Evolutionary conservation across 169 alveolate species (phyloP).

Genomic region (Besnoitia besnoiti): DNA sequence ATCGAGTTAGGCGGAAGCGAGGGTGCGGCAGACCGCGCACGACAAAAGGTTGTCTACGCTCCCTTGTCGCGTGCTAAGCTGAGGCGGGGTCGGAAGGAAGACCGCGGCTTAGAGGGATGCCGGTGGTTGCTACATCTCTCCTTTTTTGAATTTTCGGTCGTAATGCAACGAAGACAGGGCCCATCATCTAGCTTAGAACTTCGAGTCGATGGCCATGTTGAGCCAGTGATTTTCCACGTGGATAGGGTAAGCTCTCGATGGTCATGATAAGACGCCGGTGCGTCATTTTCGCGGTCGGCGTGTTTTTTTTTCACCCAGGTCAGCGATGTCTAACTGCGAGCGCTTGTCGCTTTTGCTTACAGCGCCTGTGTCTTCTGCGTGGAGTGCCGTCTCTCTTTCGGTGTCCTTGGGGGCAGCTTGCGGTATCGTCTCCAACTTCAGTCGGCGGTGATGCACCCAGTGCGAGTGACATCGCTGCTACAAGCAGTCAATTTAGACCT

Average conservation of each 20-base stretch:
- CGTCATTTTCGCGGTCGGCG: too few species aligned
- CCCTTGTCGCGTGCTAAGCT: neutral
- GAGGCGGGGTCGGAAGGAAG: neutral
- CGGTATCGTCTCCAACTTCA: too few species aligned
- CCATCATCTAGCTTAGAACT: neutral
- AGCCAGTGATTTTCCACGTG: neutral
- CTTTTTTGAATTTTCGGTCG: neutral
- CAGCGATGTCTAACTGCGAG: too few species aligned
- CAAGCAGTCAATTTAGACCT: too few species aligned
- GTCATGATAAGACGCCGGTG: too few species aligned
- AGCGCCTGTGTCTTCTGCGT: too few species aligned
- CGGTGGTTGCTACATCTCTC: conserved; percentile 8
- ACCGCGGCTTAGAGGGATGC: neutral
- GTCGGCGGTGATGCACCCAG: too few species aligned
- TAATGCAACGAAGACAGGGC: neutral
- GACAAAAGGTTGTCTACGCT: neutral
- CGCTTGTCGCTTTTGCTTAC: too few species aligned
- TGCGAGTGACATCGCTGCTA: too few species aligned
- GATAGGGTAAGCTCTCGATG: neutral
- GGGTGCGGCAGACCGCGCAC: neutral
- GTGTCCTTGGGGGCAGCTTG: too few species aligned
- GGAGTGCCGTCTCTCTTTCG: too few species aligned
- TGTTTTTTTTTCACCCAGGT: too few species aligned
- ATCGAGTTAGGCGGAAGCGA: neutral
- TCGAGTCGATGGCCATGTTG: neutral